Percentiles rank a stretch among this genome's conserved stretches.
These are phyloP conservation scores for Exophiala sideris DNA, from an alignment of 2,329 filamentous ascomycete genomes.

Conservation along the genomic window DNA sequence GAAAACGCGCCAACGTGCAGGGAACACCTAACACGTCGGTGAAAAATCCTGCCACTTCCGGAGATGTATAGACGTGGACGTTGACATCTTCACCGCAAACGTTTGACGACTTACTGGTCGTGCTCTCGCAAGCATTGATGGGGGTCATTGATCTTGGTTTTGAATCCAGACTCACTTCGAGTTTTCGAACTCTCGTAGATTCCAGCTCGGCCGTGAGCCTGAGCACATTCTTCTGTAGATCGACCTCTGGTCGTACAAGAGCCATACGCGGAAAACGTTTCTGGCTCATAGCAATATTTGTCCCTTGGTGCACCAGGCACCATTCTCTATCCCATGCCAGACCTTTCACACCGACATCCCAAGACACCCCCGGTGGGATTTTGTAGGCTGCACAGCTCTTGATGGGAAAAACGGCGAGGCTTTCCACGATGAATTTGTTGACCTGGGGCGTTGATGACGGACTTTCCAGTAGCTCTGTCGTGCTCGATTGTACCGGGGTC, in stretches of 20 bases:
- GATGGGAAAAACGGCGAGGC: slow-evolving; percentile 78
- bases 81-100: slow-evolving; percentile 81
- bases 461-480: not conserved
- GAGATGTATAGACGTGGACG: slow-evolving; percentile 66
- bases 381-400: slow-evolving; percentile 85
- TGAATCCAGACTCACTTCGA: slow-evolving; percentile 57
- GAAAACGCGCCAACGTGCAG: slow-evolving; percentile 81
- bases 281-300: slow-evolving; percentile 79
- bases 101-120: slow-evolving; percentile 52
- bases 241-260: slow-evolving; percentile 69
- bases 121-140: slow-evolving; percentile 31
- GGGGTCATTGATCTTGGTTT: slow-evolving; percentile 38
- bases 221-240: slow-evolving; percentile 66
- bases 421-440: slow-evolving; percentile 54
- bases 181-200: slow-evolving; percentile 31
- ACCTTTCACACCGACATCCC: slow-evolving; percentile 78
- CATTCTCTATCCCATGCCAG: slow-evolving; percentile 94
- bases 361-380: slow-evolving; percentile 61
- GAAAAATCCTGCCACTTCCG: slow-evolving; percentile 71
- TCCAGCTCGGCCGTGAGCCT: slow-evolving; percentile 49
- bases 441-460: not conserved
- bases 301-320: slow-evolving; percentile 86
- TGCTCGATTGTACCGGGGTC: slow-evolving; percentile 14
- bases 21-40: slow-evolving; percentile 69
- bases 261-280: slow-evolving; percentile 88